Evolutionary conservation across 1,284 basidiomycete genomes (phyloP).

Genomic region (Malassezia yamatoensis): DNA sequence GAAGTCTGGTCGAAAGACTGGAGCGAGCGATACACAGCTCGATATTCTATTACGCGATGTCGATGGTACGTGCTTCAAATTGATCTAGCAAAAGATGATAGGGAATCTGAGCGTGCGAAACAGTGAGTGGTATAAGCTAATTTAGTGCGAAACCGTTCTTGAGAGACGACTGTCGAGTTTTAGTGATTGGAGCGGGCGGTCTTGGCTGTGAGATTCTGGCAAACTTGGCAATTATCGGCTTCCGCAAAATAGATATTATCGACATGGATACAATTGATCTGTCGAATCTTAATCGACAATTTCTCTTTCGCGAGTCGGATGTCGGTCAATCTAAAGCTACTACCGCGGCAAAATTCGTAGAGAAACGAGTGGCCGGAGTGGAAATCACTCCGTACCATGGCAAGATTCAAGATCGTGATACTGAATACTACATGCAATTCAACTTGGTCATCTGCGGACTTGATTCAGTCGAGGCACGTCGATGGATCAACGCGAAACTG

Average conservation of each 20-base stretch:
- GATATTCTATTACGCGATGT: not conserved
- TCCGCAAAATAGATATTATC: constrained; percentile 96
- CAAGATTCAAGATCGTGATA: constrained; percentile 95
- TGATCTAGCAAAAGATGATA: not conserved
- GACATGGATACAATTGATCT: constrained; percentile 99
- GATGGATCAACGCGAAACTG: constrained; percentile 98
- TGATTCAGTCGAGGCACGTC: constrained; percentile 72
- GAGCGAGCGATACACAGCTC: not conserved
- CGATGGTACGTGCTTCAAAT: not conserved
- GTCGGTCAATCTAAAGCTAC: constrained; percentile 89
- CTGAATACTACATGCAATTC: constrained; percentile 94
- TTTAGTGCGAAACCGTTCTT: constrained; percentile 71
- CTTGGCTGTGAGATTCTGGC: constrained; percentile 47
- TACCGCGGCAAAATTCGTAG: constrained; percentile 73
- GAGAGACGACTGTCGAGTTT: constrained; percentile 71
- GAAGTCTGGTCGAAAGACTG: too few relatives aligned
- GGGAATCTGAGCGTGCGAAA: not conserved
- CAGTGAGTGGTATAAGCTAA: not conserved
- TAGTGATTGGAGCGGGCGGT: constrained; percentile 64
- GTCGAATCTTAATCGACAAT: constrained; percentile 95
- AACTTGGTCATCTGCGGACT: constrained; percentile 92
- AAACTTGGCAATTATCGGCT: constrained; percentile 58
- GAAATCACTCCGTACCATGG: constrained; percentile 85
- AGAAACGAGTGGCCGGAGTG: constrained; percentile 82
- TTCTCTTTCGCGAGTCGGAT: constrained; percentile 83